Evolutionary conservation across 1,284 basidiomycete species (phyloP).

Genomic region (Irpex sp.): DNA sequence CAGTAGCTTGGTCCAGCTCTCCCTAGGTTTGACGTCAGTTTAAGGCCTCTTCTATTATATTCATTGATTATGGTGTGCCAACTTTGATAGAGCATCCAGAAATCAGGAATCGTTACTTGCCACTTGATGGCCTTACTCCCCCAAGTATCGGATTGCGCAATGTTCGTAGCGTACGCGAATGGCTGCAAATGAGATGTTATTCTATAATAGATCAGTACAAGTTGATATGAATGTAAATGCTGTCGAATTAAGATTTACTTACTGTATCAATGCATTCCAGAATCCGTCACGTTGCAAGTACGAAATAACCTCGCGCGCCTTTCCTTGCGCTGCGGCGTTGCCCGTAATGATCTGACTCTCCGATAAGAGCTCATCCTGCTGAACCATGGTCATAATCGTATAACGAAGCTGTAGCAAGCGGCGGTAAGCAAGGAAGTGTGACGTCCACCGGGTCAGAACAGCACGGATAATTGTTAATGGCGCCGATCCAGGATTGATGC

Average conservation of each 20-base stretch:
- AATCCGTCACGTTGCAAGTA: conserved; percentile 6
- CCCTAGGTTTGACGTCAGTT: too few species aligned
- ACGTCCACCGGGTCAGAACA: conserved; percentile 34
- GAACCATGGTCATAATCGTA: neutral
- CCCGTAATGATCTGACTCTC: conserved; percentile 1
- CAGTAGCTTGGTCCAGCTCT: too few species aligned
- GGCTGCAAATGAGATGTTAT: conserved; percentile 24
- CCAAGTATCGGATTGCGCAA: conserved; percentile 19
- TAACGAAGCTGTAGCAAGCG: conserved; percentile 24
- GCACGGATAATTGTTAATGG: conserved; percentile 2
- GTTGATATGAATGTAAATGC: too few species aligned
- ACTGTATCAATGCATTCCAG: conserved; percentile 12
- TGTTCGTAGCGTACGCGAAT: conserved; percentile 24
- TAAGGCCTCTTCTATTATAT: too few species aligned
- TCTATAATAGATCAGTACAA: conserved; percentile 8
- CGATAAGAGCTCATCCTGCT: neutral
- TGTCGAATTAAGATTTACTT: neutral
- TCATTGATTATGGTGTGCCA: too few species aligned
- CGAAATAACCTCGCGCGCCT: conserved; percentile 1
- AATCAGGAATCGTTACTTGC: too few species aligned
- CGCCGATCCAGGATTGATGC: too few species aligned
- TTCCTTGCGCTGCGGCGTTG: neutral
- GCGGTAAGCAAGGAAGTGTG: conserved; percentile 28
- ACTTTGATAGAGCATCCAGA: too few species aligned
- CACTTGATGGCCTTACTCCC: too few species aligned